Evolutionary conservation across 1,139 yeast species (phyloP).

Genomic region (Hemisphaericaspora xylofermentans): DNA sequence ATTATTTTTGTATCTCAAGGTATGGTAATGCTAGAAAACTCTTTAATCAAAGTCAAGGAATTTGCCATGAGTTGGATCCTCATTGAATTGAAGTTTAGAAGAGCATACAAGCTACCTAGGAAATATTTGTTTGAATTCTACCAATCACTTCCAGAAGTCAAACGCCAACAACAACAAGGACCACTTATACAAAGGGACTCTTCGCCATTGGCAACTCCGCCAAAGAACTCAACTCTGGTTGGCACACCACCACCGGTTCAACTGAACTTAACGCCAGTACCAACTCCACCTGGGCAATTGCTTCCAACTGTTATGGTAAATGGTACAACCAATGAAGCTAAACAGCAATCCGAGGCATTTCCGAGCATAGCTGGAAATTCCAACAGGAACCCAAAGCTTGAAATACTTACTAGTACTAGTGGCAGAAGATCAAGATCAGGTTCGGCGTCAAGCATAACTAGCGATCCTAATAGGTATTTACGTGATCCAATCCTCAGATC

Average conservation of each 20-base stretch:
- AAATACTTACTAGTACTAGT: slow-evolving; percentile 17
- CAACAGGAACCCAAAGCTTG: slow-evolving; percentile 17
- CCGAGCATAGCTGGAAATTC: not conserved
- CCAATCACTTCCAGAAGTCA: slow-evolving; percentile 16
- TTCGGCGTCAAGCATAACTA: slow-evolving; percentile 27
- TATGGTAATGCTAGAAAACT: slow-evolving; percentile 23
- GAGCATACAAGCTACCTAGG: slow-evolving; percentile 31
- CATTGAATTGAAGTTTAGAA: slow-evolving; percentile 39
- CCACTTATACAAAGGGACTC: slow-evolving; percentile 1
- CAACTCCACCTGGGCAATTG: too few relatives aligned
- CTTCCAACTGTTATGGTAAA: too few relatives aligned
- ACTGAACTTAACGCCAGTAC: not conserved
- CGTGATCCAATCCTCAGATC: slow-evolving; percentile 8
- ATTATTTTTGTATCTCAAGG: slow-evolving; percentile 37
- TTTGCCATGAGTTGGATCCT: slow-evolving; percentile 37
- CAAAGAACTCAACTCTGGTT: not conserved
- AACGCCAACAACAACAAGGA: slow-evolving; percentile 6
- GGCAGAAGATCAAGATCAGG: slow-evolving; percentile 25
- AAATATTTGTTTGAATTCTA: slow-evolving; percentile 21
- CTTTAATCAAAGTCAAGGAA: slow-evolving; percentile 28
- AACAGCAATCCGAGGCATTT: slow-evolving; percentile 9
- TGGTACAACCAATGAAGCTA: slow-evolving; percentile 3
- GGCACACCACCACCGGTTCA: slow-evolving; percentile 1
- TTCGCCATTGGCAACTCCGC: not conserved
- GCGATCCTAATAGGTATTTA: slow-evolving; percentile 16